Evolutionary conservation across 345 rosid genomes (phyloP).

Genomic region (Viola odorata): DNA sequence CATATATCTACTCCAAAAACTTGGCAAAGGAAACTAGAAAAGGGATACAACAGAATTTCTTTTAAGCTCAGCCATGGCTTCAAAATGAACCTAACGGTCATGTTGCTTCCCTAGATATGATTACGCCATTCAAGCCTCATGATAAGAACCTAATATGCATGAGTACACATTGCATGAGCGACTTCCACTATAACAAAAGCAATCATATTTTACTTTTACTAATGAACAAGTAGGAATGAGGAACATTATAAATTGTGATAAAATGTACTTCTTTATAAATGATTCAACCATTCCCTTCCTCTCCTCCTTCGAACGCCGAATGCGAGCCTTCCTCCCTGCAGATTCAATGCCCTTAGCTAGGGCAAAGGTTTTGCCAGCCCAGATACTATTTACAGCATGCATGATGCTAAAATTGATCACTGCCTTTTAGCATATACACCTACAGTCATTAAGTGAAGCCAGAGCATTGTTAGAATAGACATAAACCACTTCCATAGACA

Average conservation of each 20-base stretch:
- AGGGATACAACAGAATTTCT: not conserved
- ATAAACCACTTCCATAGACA: not conserved
- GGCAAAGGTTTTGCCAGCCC: constrained; percentile 74
- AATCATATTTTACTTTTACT: too few relatives aligned
- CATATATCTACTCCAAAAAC: not conserved
- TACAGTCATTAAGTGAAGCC: not conserved
- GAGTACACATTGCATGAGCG: too few relatives aligned
- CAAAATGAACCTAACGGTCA: too few relatives aligned
- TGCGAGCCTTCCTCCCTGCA: constrained; percentile 62
- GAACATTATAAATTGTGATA: too few relatives aligned
- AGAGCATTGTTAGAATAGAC: too few relatives aligned
- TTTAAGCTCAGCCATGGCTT: too few relatives aligned
- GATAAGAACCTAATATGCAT: too few relatives aligned
- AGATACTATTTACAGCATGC: constrained; percentile 64
- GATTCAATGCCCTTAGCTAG: constrained; percentile 65
- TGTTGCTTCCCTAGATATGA: too few relatives aligned
- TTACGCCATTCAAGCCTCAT: too few relatives aligned
- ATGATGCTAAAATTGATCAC: constrained; percentile 31
- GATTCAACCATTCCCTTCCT: constrained; percentile 78
- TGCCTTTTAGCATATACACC: constrained; percentile 12
- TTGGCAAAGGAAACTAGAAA: not conserved
- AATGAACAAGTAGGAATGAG: too few relatives aligned
- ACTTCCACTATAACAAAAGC: too few relatives aligned
- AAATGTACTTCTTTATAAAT: constrained; percentile 67
- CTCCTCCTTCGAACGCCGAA: constrained; percentile 92